Conservation (phyloP, 306 rosid genomes). For the Begonia loranthoides region DNA sequence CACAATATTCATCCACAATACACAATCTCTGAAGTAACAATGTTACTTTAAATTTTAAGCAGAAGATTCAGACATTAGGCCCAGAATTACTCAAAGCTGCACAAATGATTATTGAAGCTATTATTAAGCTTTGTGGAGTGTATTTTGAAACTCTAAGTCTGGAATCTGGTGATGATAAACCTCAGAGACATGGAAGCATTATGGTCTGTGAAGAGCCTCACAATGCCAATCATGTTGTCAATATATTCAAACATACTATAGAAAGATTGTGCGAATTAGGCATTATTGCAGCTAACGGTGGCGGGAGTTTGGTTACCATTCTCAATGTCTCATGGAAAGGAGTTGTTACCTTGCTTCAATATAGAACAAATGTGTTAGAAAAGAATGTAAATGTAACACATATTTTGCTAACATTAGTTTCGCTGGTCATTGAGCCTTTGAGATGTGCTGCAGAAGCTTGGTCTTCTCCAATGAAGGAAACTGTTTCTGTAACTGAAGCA, state of each 20-base stretch:
- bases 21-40: neutral
- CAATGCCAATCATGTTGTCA: conserved; percentile 31
- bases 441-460: conserved; percentile 58
- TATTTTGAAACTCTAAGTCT: conserved; percentile 29
- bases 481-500: conserved; percentile 61
- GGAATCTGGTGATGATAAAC: conserved; percentile 29
- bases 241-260: conserved; percentile 36
- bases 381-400: conserved; percentile 33
- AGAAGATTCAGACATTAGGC: conserved; percentile 49
- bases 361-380: conserved; percentile 35
- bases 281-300: conserved; percentile 64
- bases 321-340: conserved; percentile 90
- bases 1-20: no score
- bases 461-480: conserved; percentile 36
- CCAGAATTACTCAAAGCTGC: conserved; percentile 40
- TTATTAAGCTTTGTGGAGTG: conserved; percentile 46
- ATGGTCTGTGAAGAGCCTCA: conserved; percentile 21
- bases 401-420: conserved; percentile 40
- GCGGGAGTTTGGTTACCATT: conserved; percentile 67
- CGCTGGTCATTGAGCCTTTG: conserved; percentile 52
- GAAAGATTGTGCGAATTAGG: conserved; percentile 67
- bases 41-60: conserved; percentile 12
- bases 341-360: conserved; percentile 77
- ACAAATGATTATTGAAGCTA: conserved; percentile 41
- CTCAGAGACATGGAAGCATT: conserved; percentile 12